phyloP scores from a whole-genome alignment of 169 alveolate species.

The Plasmodium knowlesi region DNA sequence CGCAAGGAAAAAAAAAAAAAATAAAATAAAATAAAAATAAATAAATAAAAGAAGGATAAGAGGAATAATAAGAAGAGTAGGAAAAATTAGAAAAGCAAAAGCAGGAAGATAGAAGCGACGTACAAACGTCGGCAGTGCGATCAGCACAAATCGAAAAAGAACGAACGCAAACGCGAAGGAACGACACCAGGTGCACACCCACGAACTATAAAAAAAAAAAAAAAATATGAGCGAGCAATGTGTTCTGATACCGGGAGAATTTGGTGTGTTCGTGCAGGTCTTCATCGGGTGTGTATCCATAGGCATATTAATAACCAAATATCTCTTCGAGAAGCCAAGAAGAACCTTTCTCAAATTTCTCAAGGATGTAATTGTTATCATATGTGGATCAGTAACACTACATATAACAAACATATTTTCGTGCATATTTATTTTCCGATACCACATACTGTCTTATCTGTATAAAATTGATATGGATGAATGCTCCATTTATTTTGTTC shows the following conservation, averaged over 20 bases:
- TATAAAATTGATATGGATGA: constrained; percentile 77
- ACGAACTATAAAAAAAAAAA: not conserved
- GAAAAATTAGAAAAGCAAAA: not conserved
- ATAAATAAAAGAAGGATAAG: not conserved
- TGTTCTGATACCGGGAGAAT: constrained; percentile 83
- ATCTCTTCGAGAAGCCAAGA: constrained; percentile 79
- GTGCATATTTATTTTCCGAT: constrained; percentile 78
- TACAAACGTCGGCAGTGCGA: not conserved
- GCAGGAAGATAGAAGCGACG: not conserved
- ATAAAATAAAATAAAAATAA: not conserved
- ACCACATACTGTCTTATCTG: not conserved
- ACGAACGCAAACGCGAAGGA: not conserved
- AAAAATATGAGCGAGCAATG: constrained; percentile 65
- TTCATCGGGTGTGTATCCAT: constrained; percentile 77
- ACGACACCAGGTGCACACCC: not conserved
- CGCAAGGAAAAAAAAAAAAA: not conserved
- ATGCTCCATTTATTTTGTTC: constrained; percentile 83
- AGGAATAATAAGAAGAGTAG: not conserved
- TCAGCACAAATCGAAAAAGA: not conserved
- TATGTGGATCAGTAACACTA: constrained; percentile 83
- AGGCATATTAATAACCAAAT: constrained; percentile 78
- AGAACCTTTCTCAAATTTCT: constrained; percentile 78
- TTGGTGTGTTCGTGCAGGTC: constrained; percentile 83
- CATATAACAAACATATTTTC: constrained; percentile 81
- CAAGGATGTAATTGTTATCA: constrained; percentile 77